Percentiles rank a stretch among this genome's conserved stretches.
phyloP scores from a whole-genome alignment of 371 early-diverging fungal species.

The Amoeboaphelidium protococcarum region DNA sequence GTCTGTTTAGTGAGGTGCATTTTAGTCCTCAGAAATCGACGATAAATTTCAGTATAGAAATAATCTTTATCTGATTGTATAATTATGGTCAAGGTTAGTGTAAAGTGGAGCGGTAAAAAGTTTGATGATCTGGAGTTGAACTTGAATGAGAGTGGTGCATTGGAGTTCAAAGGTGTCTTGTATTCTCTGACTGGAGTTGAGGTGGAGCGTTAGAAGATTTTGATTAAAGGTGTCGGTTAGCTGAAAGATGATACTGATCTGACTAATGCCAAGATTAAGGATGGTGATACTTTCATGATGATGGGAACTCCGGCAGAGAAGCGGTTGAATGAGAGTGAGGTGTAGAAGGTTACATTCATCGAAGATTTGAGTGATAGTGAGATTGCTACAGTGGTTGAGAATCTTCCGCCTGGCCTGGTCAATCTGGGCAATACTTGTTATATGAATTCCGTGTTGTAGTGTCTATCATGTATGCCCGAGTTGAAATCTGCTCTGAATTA shows the following conservation, averaged over 20 bases:
- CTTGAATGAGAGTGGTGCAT: background rate
- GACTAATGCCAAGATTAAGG: background rate
- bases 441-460: conserved; percentile 92
- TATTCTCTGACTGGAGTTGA: background rate
- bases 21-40: too few species aligned
- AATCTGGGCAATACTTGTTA: conserved; percentile 98
- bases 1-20: too few species aligned
- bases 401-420: conserved; percentile 63
- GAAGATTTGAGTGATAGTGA: conserved; percentile 7
- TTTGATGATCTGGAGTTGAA: background rate
- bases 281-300: conserved; percentile 23
- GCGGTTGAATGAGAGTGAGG: conserved; percentile 24
- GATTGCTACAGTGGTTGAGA: conserved; percentile 17
- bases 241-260: conserved; percentile 43
- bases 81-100: background rate
- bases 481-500: conserved; percentile 29
- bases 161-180: background rate
- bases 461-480: conserved; percentile 65
- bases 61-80: too few species aligned
- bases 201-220: conserved; percentile 47
- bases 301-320: conserved; percentile 80
- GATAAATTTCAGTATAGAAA: too few species aligned
- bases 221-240: conserved; percentile 62
- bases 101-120: conserved; percentile 1
- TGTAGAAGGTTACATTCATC: background rate